Evolutionary conservation across 179 eudicot species (phyloP), one percentile per base, ranked within the genome.

Genomic region (Heliamphora pulchella): DNA sequence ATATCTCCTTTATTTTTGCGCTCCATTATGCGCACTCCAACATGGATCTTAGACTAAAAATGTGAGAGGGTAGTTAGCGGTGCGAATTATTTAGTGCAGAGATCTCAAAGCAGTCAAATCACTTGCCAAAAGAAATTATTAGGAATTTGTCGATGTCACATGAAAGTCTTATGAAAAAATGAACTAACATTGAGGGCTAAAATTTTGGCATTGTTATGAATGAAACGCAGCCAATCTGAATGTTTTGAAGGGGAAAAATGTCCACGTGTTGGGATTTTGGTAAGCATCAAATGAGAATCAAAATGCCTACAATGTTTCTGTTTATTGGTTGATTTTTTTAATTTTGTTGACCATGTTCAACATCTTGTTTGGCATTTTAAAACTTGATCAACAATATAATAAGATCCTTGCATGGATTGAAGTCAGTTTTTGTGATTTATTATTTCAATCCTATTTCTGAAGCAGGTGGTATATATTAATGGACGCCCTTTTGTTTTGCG

Each of bases 401-500:
- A 68, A 8, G 53, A 53, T 78, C 53, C 51, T 8, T 68, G 54
- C 47, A 44, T 61, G 58, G 22, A 70, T 55, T 22, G 5, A 59
- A 71, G 59, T 72, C 43, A 39, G 9, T 9, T 47, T 48, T 57
- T 79, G 58, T 62, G 5, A 46, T 20, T 41, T 67, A 20, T 13
- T 54, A 39, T 59, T 59, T 43, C 67, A 44, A 58, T 59, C 67
- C 9, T 75, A 43, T 58, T 75, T 75, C 71, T 81, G 77, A 73
- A 57, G 82, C 89, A 94, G 98, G 98, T 95, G 80, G 90, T 95
- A 5, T 95, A 95, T 84, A 90, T 95, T 71, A 95, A 95, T 83
- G 90, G 98, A 4, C 97, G 98, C 15, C 98, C 98, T 74, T 94
- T 95, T 90, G 98, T 95, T 73, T 89, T 95, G 86, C 98, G 98